Percentiles rank a stretch among this genome's conserved stretches.
These are phyloP conservation scores for Phaeodactylum tricornutum DNA, from an alignment of 108 stramenopile genomes.

Conservation along the genomic window DNA sequence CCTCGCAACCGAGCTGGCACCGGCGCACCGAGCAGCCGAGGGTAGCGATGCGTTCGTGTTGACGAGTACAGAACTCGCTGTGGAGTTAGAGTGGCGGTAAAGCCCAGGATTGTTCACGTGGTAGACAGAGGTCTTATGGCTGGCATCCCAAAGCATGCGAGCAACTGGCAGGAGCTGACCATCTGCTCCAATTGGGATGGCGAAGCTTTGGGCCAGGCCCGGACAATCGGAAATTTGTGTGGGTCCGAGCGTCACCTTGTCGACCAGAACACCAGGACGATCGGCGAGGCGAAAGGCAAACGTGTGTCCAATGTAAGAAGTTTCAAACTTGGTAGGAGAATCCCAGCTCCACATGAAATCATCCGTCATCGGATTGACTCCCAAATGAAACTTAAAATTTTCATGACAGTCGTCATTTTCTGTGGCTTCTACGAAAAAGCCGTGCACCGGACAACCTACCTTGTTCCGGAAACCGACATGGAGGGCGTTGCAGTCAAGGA, in stretches of 20 bases:
- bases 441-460: constrained; percentile 32
- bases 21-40: too few species aligned
- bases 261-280: constrained; percentile 23
- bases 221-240: constrained; percentile 35
- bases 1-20: too few species aligned
- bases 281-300: constrained; percentile 30
- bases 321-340: constrained; percentile 33
- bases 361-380: constrained; percentile 9
- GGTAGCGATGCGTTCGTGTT: too few species aligned
- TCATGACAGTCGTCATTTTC: constrained; percentile 14
- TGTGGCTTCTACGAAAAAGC: constrained; percentile 10
- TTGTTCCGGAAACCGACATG: constrained; percentile 34
- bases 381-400: constrained; percentile 38
- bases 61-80: too few species aligned
- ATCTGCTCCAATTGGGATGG: too few species aligned
- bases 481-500: constrained; percentile 21
- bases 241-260: constrained; percentile 20
- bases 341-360: constrained; percentile 35
- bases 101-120: too few species aligned
- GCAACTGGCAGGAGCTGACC: too few species aligned
- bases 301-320: constrained; percentile 28
- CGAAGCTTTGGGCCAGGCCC: too few species aligned
- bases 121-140: too few species aligned
- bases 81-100: too few species aligned
- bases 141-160: too few species aligned